Evolutionary conservation across 345 rosid genomes (phyloP), one percentile per base, ranked within the genome.

Genomic region (Eucalyptus globulus): DNA sequence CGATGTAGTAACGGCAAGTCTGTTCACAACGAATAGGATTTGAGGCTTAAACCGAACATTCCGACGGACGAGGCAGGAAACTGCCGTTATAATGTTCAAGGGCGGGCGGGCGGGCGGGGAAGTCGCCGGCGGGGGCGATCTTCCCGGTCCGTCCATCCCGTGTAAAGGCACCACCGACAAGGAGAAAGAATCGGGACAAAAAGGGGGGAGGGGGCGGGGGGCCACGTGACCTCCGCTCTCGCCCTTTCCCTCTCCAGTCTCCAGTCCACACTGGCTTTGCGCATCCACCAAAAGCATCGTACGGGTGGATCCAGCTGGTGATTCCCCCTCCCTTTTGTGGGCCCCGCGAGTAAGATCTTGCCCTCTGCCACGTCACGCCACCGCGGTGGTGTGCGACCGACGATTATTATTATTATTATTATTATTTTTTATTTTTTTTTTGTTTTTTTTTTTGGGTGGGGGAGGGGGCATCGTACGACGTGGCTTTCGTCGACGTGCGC

Each of bases 31-130:
- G 5, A 27, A 29, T 27, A 12, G 17, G 9, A 62, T 62, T 29
- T 13, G 16, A 14, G 17, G 16, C 9, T 13, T 12, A 29, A 29
- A 62, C 2, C 9, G 17, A 62, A 62, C 69, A 3, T 62, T 62
- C 34, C 9, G 4, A 62, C 1, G 11, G 13, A 4, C 1, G 3
- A 2, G 22, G 2, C 2, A 0, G 1, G 22, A 19, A 53, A 53
- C 24, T 53, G 22, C 10, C 56, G 3, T 24, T 24, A 56, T 22
- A 56, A 56, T 56, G 27, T 9, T 56, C 27, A 7, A 51, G 56
- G 50, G 16, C 3, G 51, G 56, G 56, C 11, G 11, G 56, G 56
- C 54, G 21, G 54, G 54, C 49, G 50, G 50, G 17, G 53, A 50
- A 21, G 58, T 53, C 58, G 58, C 58, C 11, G 58, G 19, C 0